Percentiles rank a stretch among this genome's conserved stretches.
These are phyloP conservation scores for Phialocephala subalpina DNA, from an alignment of 2,329 filamentous ascomycete genomes.

Conservation along the genomic window DNA sequence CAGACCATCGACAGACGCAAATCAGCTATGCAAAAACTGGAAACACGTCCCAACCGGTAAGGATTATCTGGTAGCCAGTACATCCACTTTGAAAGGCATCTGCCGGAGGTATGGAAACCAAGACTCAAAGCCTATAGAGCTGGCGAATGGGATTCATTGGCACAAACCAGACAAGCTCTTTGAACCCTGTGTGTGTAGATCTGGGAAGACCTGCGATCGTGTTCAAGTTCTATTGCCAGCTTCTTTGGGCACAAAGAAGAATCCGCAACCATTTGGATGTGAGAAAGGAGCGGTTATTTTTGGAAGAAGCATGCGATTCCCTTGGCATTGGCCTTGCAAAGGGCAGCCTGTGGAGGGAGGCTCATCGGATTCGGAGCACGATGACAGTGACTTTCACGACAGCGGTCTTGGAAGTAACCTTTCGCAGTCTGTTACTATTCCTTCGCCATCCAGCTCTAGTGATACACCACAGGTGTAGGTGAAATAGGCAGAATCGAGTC, in stretches of 20 bases:
- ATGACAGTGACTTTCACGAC: too few relatives aligned
- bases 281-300: too few relatives aligned
- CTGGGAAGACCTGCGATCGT: neutral
- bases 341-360: too few relatives aligned
- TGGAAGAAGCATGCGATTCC: neutral
- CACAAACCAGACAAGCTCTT: neutral
- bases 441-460: too few relatives aligned
- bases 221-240: neutral
- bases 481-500: too few relatives aligned
- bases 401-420: neutral
- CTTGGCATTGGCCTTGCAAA: neutral
- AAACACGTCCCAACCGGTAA: neutral
- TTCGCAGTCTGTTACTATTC: too few relatives aligned
- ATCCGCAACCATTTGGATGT: too few relatives aligned
- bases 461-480: too few relatives aligned
- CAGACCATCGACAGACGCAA: neutral
- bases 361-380: too few relatives aligned
- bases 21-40: neutral
- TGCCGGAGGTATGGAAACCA: neutral
- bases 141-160: neutral
- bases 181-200: neutral
- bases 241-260: too few relatives aligned
- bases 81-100: neutral
- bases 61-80: neutral
- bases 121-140: neutral